Percentiles rank a stretch among this genome's conserved stretches.
These are phyloP conservation scores for Microbotryum intermedium DNA, from an alignment of 1,284 basidiomycete species.

Conservation along the genomic window DNA sequence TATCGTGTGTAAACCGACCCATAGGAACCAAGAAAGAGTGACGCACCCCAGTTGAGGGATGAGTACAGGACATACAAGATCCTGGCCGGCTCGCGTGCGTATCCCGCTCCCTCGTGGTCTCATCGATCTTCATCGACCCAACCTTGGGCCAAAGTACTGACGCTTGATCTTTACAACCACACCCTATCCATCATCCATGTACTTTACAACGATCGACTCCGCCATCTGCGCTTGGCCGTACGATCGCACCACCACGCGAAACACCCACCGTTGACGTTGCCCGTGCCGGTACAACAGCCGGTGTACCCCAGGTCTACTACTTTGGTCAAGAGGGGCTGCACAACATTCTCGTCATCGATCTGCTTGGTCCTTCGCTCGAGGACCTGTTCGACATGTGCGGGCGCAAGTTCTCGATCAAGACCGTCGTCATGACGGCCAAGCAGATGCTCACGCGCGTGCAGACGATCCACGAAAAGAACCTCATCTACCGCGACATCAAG, in stretches of 20 bases:
- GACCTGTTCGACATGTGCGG: conserved; percentile 96
- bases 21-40: conserved; percentile 88
- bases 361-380: conserved; percentile 84
- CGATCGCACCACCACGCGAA: no score
- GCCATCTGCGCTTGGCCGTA: no score
- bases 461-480: conserved; percentile 92
- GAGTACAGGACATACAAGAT: conserved; percentile 97
- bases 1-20: no score
- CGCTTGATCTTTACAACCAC: no score
- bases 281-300: not conserved
- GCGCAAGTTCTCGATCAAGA: conserved; percentile 88
- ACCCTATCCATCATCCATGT: no score
- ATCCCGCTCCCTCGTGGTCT: conserved; percentile 17
- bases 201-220: no score
- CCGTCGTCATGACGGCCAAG: conserved; percentile 90
- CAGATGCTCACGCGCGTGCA: conserved; percentile 91
- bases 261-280: no score
- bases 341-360: conserved; percentile 92
- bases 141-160: no score
- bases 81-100: conserved; percentile 79
- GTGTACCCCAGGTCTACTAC: conserved; percentile 72
- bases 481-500: conserved; percentile 97
- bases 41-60: conserved; percentile 89
- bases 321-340: conserved; percentile 96
- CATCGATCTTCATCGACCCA: not conserved